Base-by-base conservation (phyloP, 2,329 filamentous ascomycete species). In the Tothia fuscella region DNA sequence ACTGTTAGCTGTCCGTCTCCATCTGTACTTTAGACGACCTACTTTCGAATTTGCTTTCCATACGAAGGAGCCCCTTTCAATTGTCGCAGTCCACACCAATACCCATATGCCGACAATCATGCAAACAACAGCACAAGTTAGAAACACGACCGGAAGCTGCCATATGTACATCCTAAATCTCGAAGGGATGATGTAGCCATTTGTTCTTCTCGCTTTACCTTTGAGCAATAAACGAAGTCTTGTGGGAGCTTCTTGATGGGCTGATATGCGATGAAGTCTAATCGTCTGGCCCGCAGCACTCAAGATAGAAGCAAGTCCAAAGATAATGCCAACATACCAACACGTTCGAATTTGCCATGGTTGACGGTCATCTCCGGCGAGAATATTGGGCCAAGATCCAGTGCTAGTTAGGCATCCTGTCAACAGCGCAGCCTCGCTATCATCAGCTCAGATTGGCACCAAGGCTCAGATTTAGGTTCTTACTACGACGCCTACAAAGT, bases 261-360 rank as follows among this genome's bases (percentile, higher is more conserved):
- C 56, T 10, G 61, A 61, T 5, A 67, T 49, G 1, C 64, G 59
- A 48, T 65, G 63, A 3, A 67, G 51, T 4, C 63, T 58, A 6
- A 67, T 58, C 3, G 59, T 62, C 45, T 66, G 63, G 43, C 63
- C 57, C 3, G 61, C 58, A 4, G 65, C 60, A 2, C 63, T 60
- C 7, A 72, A 56, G 5, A 72, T 61, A n/a, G 64, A 63, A 44
- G 70, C 70, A 3, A 74, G 57, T 1, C 69, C 59, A 20, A 74
- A 64, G 9, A 72, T 56, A 28, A 66, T 63, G 10, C 62, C 63
- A 38, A 56, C 58, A 48, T 59, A 66, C 61, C 61, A 66, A 16
- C 56, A 57, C 9, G 62, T 59, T 9, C 62, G 56, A 4, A 66
- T 57, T 4, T 53, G 47, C 64, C 64, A 66, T 2, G 64, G 63